Percentiles rank a stretch among this genome's conserved stretches.
Evolutionary conservation across 148 eudicot species (phyloP).

Genomic region (Amaranthus cruentus): DNA sequence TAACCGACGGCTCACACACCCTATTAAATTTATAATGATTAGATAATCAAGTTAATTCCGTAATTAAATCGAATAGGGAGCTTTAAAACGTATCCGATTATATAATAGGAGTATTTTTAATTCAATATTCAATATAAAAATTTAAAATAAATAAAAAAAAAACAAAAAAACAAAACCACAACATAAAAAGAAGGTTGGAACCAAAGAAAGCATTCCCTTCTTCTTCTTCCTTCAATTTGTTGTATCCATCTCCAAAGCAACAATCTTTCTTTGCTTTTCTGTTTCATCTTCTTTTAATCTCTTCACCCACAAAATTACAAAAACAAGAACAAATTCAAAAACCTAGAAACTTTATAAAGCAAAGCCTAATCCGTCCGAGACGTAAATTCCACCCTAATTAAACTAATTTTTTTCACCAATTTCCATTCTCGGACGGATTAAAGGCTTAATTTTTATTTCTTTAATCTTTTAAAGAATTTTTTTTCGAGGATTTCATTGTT

Average conservation of each 20-base stretch:
- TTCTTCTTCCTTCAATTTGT: background rate
- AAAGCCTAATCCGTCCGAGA: slow-evolving; percentile 12
- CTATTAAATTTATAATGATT: too few species aligned
- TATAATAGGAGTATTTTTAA: too few species aligned
- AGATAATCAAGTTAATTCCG: too few species aligned
- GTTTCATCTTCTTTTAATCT: slow-evolving; percentile 18
- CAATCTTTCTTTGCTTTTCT: slow-evolving; percentile 5
- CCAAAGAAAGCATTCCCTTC: slow-evolving; percentile 6
- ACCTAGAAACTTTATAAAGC: too few species aligned
- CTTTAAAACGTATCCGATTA: too few species aligned
- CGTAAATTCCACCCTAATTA: background rate
- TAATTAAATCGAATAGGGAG: too few species aligned
- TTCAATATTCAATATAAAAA: too few species aligned
- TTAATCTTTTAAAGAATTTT: background rate
- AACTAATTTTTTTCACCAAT: background rate
- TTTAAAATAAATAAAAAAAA: background rate
- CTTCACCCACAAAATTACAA: slow-evolving; percentile 1
- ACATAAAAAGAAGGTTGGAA: background rate
- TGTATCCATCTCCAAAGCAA: slow-evolving; percentile 6
- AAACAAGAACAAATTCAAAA: slow-evolving; percentile 13
- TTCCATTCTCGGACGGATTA: slow-evolving; percentile 11
- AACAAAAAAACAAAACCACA: background rate
- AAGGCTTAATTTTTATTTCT: background rate
- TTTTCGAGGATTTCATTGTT: background rate
- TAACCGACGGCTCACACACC: too few species aligned